Base-by-base conservation (phyloP, 257 asterid species). In the Solanum tarijense region DNA sequence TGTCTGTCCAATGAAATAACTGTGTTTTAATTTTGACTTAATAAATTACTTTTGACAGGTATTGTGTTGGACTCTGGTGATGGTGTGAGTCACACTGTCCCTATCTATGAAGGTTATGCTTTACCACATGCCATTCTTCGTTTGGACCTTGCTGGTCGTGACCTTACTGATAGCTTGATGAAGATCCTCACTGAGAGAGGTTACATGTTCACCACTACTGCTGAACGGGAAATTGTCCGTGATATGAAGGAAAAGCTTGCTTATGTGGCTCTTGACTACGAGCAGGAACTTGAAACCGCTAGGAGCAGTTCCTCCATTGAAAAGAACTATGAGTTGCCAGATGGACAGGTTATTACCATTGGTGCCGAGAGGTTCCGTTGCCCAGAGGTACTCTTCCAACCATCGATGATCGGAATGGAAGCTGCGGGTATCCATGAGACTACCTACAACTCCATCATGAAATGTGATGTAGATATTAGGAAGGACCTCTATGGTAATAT, bases 211-310 rank as follows among this genome's bases (percentile, higher is more conserved):
- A 91, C 93, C 87, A 91, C 93, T 71, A 88, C 93, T 35, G 93
- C 93, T n/a, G 93, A 91, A 86, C 93, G 93, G 89, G 93, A 91
- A 91, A 91, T 91, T 89, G 93, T 91, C 83, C 93, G 93, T 88
- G 93, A 91, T 38, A 83, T 91, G 75, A 91, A 91, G 86, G 92
- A 90, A 48, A 91, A 91, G 87, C 91, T 91, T 85, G 92, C 93
- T 32, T 91, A 91, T 88, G 93, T 91, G 75, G 93, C 93, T 76
- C 92, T 91, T 62, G 93, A 91, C 90, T 91, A 83, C 1, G 93
- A 91, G 90, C 93, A 91, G 86, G 93, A 91, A 86, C 89, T 89
- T 29, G 93, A 91, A 72, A 90, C 92, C 3, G 89, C 93, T 11
- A 91, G 84, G 86, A 89, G 91, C 91, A 91, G 92, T 87, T 91